These are phyloP conservation scores for Wickerhamomyces ciferrii DNA, from an alignment of 805 yeast genomes.

Conservation along the genomic window DNA sequence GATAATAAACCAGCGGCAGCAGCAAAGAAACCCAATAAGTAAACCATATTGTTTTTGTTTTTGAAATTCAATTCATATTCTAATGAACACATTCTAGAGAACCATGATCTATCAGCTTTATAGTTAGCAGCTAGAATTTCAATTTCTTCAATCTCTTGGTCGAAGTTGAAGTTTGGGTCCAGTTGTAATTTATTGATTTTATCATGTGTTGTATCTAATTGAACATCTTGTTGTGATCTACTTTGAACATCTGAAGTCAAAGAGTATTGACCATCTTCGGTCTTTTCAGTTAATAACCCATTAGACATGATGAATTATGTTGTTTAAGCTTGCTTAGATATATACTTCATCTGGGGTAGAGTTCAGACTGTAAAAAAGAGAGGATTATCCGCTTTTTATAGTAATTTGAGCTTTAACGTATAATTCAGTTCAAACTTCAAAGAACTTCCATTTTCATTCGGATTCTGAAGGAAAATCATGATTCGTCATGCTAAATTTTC, in stretches of 20 bases:
- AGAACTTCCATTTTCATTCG: not conserved
- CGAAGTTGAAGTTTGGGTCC: slow-evolving; percentile 28
- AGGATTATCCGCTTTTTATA: not conserved
- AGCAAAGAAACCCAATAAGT: slow-evolving; percentile 49
- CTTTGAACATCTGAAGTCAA: not conserved
- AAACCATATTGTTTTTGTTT: slow-evolving; percentile 40
- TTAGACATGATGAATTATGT: not conserved
- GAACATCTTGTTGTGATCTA: not conserved
- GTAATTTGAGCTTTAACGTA: not conserved
- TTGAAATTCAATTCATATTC: slow-evolving; percentile 37
- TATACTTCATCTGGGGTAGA: not conserved
- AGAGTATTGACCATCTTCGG: not conserved
- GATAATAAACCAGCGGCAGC: slow-evolving; percentile 61
- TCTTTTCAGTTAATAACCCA: not conserved
- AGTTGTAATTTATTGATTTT: slow-evolving; percentile 9
- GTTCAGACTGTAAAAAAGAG: not conserved
- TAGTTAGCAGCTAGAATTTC: slow-evolving; percentile 22
- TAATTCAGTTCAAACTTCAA: not conserved
- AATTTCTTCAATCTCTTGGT: slow-evolving; percentile 31
- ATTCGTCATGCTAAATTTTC: not conserved
- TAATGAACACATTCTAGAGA: slow-evolving; percentile 30
- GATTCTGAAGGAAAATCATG: not conserved
- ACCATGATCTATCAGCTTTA: slow-evolving; percentile 26
- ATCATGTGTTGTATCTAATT: slow-evolving; percentile 8
- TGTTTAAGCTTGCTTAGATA: not conserved